Evolutionary conservation across 1,139 yeast genomes (phyloP).

Genomic region (Pichia sp.): DNA sequence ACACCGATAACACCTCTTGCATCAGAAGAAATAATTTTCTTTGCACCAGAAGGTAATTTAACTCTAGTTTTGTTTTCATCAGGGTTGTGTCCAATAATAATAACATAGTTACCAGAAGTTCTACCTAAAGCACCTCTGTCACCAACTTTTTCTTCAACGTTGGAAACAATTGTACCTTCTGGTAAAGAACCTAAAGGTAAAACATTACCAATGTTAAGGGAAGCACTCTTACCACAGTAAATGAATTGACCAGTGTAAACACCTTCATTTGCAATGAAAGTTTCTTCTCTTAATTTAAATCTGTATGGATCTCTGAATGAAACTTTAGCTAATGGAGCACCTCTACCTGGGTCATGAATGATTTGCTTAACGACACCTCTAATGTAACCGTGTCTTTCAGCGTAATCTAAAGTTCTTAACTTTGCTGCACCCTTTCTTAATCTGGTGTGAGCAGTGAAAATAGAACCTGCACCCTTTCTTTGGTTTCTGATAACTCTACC

Average conservation of each 20-base stretch:
- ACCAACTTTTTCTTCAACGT: constrained; percentile 98
- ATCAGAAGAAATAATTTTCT: constrained; percentile 89
- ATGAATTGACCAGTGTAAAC: constrained; percentile 98
- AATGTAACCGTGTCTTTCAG: constrained; percentile 99
- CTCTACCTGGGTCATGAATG: constrained; percentile 99
- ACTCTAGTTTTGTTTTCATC: constrained; percentile 99
- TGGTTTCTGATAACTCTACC: constrained; percentile 99
- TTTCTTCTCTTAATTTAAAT: constrained; percentile 96
- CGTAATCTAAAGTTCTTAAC: constrained; percentile 97
- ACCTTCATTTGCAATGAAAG: constrained; percentile 99
- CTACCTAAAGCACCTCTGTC: constrained; percentile 99
- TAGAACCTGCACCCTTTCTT: constrained; percentile 99
- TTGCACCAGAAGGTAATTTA: constrained; percentile 98
- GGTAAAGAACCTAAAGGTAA: constrained; percentile 96
- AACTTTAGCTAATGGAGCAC: constrained; percentile 99
- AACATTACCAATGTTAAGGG: constrained; percentile 95
- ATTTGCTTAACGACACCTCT: constrained; percentile 99
- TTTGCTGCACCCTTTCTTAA: constrained; percentile 99
- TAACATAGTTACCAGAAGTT: constrained; percentile 99
- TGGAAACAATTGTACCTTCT: constrained; percentile 98
- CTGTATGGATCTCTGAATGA: constrained; percentile 99
- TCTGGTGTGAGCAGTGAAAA: constrained; percentile 99
- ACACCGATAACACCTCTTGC: constrained; percentile 99
- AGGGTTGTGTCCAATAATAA: constrained; percentile 98
- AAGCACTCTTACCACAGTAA: constrained; percentile 98